Percentiles rank a stretch among this genome's conserved stretches.
Conservation (phyloP, 768 basidiomycete species). For the Tubosaeta sp. region DNA sequence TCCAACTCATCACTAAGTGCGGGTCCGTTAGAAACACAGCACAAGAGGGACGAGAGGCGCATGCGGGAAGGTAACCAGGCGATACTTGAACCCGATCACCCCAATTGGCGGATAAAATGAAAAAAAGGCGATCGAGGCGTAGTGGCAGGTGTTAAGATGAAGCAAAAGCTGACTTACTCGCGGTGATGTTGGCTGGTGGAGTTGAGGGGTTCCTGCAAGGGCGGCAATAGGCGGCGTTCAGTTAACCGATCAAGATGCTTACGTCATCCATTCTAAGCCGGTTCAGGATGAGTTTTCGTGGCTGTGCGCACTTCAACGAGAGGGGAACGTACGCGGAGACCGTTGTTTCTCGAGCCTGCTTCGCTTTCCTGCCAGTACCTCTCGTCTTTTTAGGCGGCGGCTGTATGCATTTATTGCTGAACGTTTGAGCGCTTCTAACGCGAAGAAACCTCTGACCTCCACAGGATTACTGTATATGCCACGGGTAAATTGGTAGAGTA, state of each 20-base stretch:
- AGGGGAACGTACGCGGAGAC: slow-evolving; percentile 9
- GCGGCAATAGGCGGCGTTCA: slow-evolving; percentile 12
- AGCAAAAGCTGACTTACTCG: slow-evolving; percentile 29
- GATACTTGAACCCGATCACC: slow-evolving; percentile 23
- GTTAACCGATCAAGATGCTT: slow-evolving; percentile 20
- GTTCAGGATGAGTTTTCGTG: not conserved
- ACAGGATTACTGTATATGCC: slow-evolving; percentile 13
- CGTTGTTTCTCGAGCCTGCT: slow-evolving; percentile 17
- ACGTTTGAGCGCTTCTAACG: not conserved
- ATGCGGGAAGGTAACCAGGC: slow-evolving; percentile 42
- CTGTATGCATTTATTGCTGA: slow-evolving; percentile 12
- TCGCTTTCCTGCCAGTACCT: slow-evolving; percentile 22
- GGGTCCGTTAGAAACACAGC: slow-evolving; percentile 57
- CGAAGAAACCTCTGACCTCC: slow-evolving; percentile 24
- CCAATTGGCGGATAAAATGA: slow-evolving; percentile 9
- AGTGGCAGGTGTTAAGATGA: slow-evolving; percentile 12
- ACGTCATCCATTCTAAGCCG: slow-evolving; percentile 30
- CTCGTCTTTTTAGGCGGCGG: slow-evolving; percentile 42
- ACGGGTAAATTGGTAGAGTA: slow-evolving; percentile 9
- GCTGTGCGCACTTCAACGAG: not conserved
- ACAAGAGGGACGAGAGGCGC: slow-evolving; percentile 57
- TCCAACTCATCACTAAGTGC: slow-evolving; percentile 47
- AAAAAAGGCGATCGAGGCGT: slow-evolving; percentile 9
- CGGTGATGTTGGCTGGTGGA: slow-evolving; percentile 20
- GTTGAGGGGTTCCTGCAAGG: slow-evolving; percentile 23